Conservation (phyloP, 2,329 filamentous ascomycete genomes). For the Aspergillus luchuensis region DNA sequence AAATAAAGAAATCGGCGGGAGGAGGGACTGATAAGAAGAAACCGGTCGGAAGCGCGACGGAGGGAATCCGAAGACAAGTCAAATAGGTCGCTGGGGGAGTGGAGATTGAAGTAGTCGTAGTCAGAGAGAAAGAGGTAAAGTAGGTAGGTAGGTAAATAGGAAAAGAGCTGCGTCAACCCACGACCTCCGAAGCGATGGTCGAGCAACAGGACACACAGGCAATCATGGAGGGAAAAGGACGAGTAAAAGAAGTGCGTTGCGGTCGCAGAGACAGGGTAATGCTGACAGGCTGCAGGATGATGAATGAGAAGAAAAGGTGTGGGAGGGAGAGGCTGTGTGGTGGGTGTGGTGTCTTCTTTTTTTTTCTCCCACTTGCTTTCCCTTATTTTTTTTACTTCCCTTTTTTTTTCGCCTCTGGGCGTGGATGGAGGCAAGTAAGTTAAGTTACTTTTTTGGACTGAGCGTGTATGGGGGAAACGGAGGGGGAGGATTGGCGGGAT, state of each 20-base stretch:
- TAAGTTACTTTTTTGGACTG: neutral
- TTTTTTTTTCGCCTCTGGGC: conserved; percentile 10
- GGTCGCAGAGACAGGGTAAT: conserved; percentile 10
- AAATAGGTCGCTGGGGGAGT: conserved; percentile 3
- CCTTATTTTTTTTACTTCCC: conserved; percentile 6
- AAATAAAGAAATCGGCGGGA: neutral
- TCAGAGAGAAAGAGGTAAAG: neutral
- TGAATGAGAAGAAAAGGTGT: conserved; percentile 3
- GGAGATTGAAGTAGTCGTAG: conserved; percentile 9
- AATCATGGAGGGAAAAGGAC: conserved; percentile 23
- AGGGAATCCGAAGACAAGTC: conserved; percentile 12
- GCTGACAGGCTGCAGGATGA: conserved; percentile 5
- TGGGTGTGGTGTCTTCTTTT: conserved; percentile 2
- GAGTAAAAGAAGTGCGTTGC: neutral
- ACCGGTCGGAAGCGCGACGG: neutral
- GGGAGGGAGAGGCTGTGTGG: conserved; percentile 1
- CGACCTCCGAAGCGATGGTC: conserved; percentile 20
- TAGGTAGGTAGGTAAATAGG: no score
- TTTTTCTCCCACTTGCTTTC: conserved; percentile 2
- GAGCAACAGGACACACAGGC: conserved; percentile 19
- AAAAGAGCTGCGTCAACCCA: conserved; percentile 20
- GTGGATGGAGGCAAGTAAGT: conserved; percentile 5
- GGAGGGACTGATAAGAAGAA: conserved; percentile 1
- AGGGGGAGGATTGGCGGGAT: conserved; percentile 3
- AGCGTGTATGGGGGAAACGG: neutral